These are phyloP conservation scores for Pyronema omphalodes DNA, from an alignment of 495 filamentous ascomycete genomes.

Conservation along the genomic window DNA sequence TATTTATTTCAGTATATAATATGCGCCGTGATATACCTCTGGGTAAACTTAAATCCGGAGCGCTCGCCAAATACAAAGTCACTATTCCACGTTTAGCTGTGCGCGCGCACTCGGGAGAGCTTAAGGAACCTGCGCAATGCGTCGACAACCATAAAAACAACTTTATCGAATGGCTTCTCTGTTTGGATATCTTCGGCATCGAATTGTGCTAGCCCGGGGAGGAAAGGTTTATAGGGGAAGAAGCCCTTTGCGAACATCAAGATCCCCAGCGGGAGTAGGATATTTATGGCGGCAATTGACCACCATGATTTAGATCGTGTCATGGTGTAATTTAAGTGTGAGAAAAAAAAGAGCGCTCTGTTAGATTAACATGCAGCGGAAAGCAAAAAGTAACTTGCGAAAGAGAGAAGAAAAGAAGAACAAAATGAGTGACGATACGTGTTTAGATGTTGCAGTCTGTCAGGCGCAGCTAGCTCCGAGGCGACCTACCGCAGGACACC, in stretches of 20 bases:
- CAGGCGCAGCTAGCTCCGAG: no score
- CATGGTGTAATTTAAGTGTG: background rate
- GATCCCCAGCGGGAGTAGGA: slow-evolving; percentile 59
- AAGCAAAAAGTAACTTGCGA: background rate
- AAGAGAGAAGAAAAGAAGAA: background rate
- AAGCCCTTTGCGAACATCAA: slow-evolving; percentile 78
- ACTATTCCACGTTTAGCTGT: slow-evolving; percentile 29
- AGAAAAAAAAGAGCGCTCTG: background rate
- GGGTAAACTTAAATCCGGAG: slow-evolving; percentile 77
- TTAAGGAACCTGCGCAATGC: slow-evolving; percentile 59
- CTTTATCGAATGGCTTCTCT: slow-evolving; percentile 56
- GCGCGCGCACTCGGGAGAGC: slow-evolving; percentile 8
- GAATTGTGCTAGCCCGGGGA: slow-evolving; percentile 61
- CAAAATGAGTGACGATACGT: slow-evolving; percentile 1
- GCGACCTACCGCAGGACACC: no score
- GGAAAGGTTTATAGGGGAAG: slow-evolving; percentile 90
- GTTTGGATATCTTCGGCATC: slow-evolving; percentile 32
- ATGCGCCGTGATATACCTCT: slow-evolving; percentile 41
- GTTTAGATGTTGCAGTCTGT: background rate
- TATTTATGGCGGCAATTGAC: slow-evolving; percentile 43
- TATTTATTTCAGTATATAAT: slow-evolving; percentile 4
- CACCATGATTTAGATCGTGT: slow-evolving; percentile 21
- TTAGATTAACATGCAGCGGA: no score
- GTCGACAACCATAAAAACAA: slow-evolving; percentile 97
- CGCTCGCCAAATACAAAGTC: slow-evolving; percentile 78